Conservation (phyloP, 257 asterid species). For the Salvia rosmarinus region DNA sequence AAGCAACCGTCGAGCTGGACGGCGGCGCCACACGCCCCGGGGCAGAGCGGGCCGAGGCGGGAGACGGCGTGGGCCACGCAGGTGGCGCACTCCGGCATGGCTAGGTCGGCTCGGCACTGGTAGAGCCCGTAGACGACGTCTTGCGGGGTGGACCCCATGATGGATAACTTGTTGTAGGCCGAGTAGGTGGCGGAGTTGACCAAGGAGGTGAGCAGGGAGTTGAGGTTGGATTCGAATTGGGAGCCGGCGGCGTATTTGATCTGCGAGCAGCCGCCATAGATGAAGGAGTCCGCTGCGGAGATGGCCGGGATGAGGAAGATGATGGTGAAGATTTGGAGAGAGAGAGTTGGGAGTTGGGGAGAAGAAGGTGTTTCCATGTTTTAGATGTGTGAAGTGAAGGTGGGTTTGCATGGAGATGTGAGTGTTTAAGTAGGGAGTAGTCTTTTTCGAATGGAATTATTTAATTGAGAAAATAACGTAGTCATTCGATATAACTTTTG, state of each 20-base stretch:
- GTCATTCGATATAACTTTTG: not conserved
- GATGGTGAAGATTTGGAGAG: conserved; percentile 27
- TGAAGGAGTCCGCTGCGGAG: conserved; percentile 48
- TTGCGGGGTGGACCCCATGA: conserved; percentile 61
- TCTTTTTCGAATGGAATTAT: not conserved
- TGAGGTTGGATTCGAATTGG: conserved; percentile 70
- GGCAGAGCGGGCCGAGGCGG: conserved; percentile 55
- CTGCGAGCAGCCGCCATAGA: conserved; percentile 86
- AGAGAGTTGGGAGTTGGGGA: conserved; percentile 19
- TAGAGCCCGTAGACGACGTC: conserved; percentile 71
- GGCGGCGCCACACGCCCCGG: conserved; percentile 75
- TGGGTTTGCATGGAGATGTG: conserved; percentile 20
- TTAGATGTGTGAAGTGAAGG: not conserved
- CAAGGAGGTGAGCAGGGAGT: conserved; percentile 78
- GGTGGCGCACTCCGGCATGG: conserved; percentile 94
- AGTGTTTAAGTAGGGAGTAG: conserved; percentile 19
- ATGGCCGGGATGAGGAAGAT: conserved; percentile 33
- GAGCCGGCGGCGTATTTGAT: conserved; percentile 63
- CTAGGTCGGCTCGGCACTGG: conserved; percentile 82
- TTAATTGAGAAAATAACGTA: too few relatives aligned
- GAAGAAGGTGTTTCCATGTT: conserved; percentile 28
- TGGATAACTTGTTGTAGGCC: conserved; percentile 78
- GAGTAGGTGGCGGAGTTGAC: conserved; percentile 92
- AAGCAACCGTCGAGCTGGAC: conserved; percentile 83
- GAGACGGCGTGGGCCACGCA: conserved; percentile 76